These are phyloP conservation scores for Rhamnella rubrinervis DNA, from an alignment of 331 rosid species.

Conservation along the genomic window DNA sequence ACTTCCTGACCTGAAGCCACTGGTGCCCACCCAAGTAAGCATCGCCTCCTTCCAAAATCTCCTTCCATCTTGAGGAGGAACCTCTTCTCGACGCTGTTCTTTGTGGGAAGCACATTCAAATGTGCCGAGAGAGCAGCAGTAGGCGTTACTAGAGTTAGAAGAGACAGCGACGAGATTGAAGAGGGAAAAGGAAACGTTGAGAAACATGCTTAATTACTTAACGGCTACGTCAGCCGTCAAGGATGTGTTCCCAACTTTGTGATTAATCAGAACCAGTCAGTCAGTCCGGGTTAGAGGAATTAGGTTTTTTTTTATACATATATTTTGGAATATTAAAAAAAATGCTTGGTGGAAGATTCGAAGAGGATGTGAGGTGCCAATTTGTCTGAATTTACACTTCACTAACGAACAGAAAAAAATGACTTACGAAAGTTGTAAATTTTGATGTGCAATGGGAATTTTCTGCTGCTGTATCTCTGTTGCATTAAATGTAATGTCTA, in stretches of 20 bases:
- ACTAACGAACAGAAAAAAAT: not conserved
- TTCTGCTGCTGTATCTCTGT: not conserved
- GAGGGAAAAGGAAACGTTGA: constrained; percentile 91
- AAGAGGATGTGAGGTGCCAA: not conserved
- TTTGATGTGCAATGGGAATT: constrained; percentile 8
- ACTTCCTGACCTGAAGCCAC: no score
- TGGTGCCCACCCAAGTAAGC: no score
- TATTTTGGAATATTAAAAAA: not conserved
- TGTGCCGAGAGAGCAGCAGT: constrained; percentile 99
- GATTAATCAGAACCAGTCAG: not conserved
- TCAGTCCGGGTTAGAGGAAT: constrained; percentile 2
- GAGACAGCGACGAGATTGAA: constrained; percentile 75
- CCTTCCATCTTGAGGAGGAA: constrained; percentile 81
- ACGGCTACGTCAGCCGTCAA: constrained; percentile 98
- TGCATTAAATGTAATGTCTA: no score
- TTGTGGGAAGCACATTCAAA: constrained; percentile 93
- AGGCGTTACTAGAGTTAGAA: constrained; percentile 89
- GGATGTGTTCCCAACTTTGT: constrained; percentile 77
- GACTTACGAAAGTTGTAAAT: not conserved
- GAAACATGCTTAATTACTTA: constrained; percentile 87
- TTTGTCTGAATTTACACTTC: not conserved
- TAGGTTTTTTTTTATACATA: not conserved
- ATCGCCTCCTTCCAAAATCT: no score
- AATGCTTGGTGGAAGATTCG: not conserved
- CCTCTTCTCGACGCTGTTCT: constrained; percentile 90